Evolutionary conservation across 352 stramenopile genomes (phyloP), one percentile per base, ranked within the genome.

Genomic region (Phytophthora agathidicida): DNA sequence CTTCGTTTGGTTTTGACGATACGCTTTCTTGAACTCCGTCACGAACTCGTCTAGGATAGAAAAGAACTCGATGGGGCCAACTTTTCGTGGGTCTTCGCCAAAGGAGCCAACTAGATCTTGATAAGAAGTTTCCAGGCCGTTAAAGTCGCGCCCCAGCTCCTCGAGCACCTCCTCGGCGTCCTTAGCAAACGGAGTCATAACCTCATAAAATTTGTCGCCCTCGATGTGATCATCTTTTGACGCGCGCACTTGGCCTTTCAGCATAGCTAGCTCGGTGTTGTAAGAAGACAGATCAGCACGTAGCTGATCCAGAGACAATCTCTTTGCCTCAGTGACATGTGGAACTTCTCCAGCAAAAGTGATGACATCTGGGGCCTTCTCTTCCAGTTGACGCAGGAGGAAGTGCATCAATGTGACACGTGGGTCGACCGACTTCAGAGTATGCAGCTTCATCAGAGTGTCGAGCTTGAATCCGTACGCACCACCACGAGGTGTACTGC

Each of bases 381-480:
- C 83, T 76, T 93, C 83, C 7, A 95, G 46, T 47, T 93, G 83
- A 49, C 75, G 82, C 31, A 91, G 45, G 43, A 95, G 42, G 38
- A 87, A 95, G 53, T 95, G 76, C 82, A 95, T 92, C 44, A 96
- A 61, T 11, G 82, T 94, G 16, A 94, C 67, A 32, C 83, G 80
- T 27, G 83, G 79, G 35, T 96, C 86, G 2, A 93, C 68, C 0
- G 80, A 89, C 53, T 96, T 95, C 16, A 97, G 72, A 10, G 83
- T 87, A 46, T 93, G 80, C 27, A 98, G 68, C 66, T 98, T 98
- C 27, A 67, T 86, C 11, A 98, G 72, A 19, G 86, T 93, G 49
- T 97, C 89, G 7, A 97, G 65, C 63, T 96, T 96, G 73, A 97
- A 98, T 1, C 92, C 92, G 48, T 96, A 97, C 4, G 90, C 91